Evolutionary conservation across 2,329 filamentous ascomycete genomes (phyloP).

Genomic region (Curvularia eragrostidis): DNA sequence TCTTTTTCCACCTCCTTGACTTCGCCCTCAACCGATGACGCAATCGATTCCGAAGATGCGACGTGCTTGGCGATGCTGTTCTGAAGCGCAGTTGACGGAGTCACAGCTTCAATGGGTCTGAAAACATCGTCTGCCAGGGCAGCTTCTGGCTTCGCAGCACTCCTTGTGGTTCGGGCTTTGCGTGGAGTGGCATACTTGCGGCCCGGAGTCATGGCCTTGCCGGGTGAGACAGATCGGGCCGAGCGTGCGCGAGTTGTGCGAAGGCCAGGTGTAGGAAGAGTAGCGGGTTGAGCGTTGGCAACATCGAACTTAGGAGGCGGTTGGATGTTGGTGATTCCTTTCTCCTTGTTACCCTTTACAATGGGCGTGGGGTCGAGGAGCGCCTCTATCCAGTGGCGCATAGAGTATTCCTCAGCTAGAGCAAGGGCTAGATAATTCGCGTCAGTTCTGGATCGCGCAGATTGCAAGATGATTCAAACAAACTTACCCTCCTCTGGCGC

Average conservation of each 20-base stretch:
- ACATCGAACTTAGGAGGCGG: conserved; percentile 82
- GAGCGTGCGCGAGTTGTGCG: conserved; percentile 59
- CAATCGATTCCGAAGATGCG: conserved; percentile 32
- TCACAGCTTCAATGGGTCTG: conserved; percentile 55
- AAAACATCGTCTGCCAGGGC: conserved; percentile 43
- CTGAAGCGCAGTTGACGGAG: conserved; percentile 54
- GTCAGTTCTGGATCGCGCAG: conserved; percentile 20
- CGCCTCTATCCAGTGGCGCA: conserved; percentile 87
- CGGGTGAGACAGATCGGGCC: conserved; percentile 66
- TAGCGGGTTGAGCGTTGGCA: conserved; percentile 48
- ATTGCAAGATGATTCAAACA: neutral
- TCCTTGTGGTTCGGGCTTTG: conserved; percentile 59
- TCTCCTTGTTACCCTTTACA: conserved; percentile 67
- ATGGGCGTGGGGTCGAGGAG: conserved; percentile 89
- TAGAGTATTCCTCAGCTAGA: conserved; percentile 85
- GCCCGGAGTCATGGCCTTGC: conserved; percentile 56
- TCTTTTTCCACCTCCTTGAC: conserved; percentile 29
- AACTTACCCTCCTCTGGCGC: conserved; percentile 72
- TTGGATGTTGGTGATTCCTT: conserved; percentile 73
- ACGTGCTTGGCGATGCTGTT: conserved; percentile 43
- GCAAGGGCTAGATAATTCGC: conserved; percentile 68
- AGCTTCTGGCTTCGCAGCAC: conserved; percentile 36
- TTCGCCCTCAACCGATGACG: conserved; percentile 55
- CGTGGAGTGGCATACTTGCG: conserved; percentile 61
- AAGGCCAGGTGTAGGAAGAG: conserved; percentile 25